Evolutionary conservation across 2,329 filamentous ascomycete species (phyloP), one percentile per base, ranked within the genome.

Genomic region (Aspergillus viridinutans): DNA sequence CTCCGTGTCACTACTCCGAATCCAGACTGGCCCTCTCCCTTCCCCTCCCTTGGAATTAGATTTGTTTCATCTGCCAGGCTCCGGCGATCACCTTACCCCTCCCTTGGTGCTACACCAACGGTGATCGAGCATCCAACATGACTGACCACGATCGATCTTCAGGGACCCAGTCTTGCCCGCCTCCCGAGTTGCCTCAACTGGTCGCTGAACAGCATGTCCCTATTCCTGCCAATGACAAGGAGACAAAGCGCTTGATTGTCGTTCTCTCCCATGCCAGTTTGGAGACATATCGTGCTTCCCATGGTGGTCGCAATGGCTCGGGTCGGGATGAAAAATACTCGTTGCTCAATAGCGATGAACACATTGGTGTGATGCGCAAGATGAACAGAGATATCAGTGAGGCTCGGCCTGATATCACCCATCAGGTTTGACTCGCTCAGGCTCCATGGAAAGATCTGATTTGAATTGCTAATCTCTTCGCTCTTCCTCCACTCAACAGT

Each of bases 331-430:
- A 97, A 74, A 97, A 97, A 76, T 99, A 96, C 78, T 96, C 93
- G 60, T 82, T 99, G 53, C 86, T 99, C 70, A 99, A 99, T 82
- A 97, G 92, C 76, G 94, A 99, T 72, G 94, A 99, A 78, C 94
- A 99, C 74, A 99, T 99, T 66, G 94, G 94, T 61, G 90, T 97
- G 64, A 96, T 99, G 92, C 89, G 94, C 70, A 99, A 97, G 82
- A 97, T 97, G 93, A 96, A 96, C 74, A 85, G 94, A 67, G 94
- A 99, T 74, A 97, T 99, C 64, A 97, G 92, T 74, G 94, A 99
- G 77, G 94, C 94, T 59, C 87, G 94, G 66, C 94, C 94, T 48
- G 94, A 99, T 76, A 99, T 99, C 70, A 96, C 94, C 49, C 94
- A 99, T 75, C 94, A 97, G 90, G 93, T 97, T 80, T 70, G 84